Conservation (phyloP, 371 early-diverging fungal genomes). For the Mucor indicus region DNA sequence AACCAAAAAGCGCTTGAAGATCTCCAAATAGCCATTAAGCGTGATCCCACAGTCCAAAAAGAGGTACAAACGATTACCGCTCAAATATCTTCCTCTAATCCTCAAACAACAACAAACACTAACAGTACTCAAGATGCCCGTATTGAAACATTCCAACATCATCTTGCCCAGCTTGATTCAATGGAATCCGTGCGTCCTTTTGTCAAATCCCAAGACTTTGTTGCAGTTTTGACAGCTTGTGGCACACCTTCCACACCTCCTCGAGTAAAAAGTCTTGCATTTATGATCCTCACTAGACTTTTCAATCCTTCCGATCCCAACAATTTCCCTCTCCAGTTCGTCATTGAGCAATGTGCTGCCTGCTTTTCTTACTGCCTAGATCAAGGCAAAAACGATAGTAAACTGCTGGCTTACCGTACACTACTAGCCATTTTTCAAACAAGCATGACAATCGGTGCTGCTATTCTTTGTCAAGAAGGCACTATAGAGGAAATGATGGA, state of each 20-base stretch:
- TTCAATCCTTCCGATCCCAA: slow-evolving; percentile 24
- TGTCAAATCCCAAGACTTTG: slow-evolving; percentile 28
- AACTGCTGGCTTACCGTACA: slow-evolving; percentile 52
- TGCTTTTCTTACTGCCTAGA: slow-evolving; percentile 42
- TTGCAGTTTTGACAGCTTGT: slow-evolving; percentile 32
- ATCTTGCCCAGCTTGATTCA: slow-evolving; percentile 10
- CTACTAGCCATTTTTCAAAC: slow-evolving; percentile 64
- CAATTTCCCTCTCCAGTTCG: slow-evolving; percentile 23
- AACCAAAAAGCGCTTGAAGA: slow-evolving; percentile 36
- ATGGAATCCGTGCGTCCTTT: slow-evolving; percentile 15
- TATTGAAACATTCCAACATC: slow-evolving; percentile 14
- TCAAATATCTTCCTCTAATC: neutral
- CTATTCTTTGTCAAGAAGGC: slow-evolving; percentile 61
- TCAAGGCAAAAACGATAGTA: slow-evolving; percentile 38
- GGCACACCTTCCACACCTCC: slow-evolving; percentile 24
- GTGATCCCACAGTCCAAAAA: slow-evolving; percentile 27
- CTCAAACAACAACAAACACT: neutral
- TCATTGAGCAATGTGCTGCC: slow-evolving; percentile 38
- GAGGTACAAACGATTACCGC: slow-evolving; percentile 27
- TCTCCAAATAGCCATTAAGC: slow-evolving; percentile 31
- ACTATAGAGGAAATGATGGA: slow-evolving; percentile 71
- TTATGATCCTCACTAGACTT: slow-evolving; percentile 37
- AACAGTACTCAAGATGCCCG: slow-evolving; percentile 4
- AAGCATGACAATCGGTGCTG: slow-evolving; percentile 56
- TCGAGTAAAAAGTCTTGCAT: slow-evolving; percentile 30